These are phyloP conservation scores for Durio zibethinus DNA, from an alignment of 345 rosid genomes.

Conservation along the genomic window DNA sequence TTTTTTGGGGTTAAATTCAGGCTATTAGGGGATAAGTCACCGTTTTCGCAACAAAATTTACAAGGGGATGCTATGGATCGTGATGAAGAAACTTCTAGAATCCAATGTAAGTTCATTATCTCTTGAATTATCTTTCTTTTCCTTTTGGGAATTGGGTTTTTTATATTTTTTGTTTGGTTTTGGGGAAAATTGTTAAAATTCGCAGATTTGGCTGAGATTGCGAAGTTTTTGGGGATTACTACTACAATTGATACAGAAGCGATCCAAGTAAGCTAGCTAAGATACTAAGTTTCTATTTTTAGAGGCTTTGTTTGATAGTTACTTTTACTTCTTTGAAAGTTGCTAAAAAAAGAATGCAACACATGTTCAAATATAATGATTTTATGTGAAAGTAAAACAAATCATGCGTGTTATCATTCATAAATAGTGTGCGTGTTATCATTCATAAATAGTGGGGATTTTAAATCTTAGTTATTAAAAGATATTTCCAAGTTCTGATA, in stretches of 20 bases:
- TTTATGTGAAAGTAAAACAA: background rate
- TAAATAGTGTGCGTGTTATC: background rate
- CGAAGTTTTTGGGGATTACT: constrained; percentile 88
- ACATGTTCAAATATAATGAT: background rate
- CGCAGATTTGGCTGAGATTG: constrained; percentile 91
- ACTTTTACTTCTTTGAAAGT: background rate
- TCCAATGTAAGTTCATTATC: constrained; percentile 50
- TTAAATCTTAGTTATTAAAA: background rate
- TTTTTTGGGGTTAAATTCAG: constrained; percentile 29
- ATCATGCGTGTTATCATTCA: background rate
- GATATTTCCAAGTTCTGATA: background rate
- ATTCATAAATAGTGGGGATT: background rate
- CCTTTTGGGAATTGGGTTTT: background rate
- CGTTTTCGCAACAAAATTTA: constrained; percentile 84
- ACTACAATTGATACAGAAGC: constrained; percentile 78
- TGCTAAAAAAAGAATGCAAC: background rate
- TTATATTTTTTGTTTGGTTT: background rate
- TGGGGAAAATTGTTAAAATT: background rate
- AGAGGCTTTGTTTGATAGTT: background rate
- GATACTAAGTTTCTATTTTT: background rate
- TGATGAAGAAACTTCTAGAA: constrained; percentile 93
- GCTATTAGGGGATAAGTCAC: constrained; percentile 87
- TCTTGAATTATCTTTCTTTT: constrained; percentile 2
- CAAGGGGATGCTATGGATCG: constrained; percentile 84
- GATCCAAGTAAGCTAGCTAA: constrained; percentile 55